A percentile compares a stretch with the other conserved stretches of the same genome.
Conservation (phyloP, 2,329 filamentous ascomycete genomes). For the Pestalotiopsis sp. region DNA sequence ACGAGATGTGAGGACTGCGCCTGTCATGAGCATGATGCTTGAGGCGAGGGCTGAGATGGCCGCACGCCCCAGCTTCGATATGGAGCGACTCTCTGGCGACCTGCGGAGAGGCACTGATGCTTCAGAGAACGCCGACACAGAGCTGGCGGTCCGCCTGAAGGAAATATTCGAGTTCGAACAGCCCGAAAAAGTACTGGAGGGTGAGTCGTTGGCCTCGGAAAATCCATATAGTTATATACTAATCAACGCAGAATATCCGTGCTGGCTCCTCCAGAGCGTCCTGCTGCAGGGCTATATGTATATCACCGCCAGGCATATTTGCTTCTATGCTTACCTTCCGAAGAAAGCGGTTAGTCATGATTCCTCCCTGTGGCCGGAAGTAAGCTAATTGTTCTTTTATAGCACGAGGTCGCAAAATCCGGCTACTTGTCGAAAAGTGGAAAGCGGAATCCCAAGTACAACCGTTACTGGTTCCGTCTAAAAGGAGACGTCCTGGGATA, state of each 20-base stretch:
- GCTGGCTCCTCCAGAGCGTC: conserved; percentile 90
- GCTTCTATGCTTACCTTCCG: conserved; percentile 96
- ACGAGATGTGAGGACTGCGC: conserved; percentile 54
- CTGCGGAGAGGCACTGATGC: conserved; percentile 31
- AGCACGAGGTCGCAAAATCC: conserved; percentile 78
- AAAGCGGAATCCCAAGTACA: conserved; percentile 83
- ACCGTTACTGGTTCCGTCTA: conserved; percentile 89
- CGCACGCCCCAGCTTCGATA: conserved; percentile 58
- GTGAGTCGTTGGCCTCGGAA: conserved; percentile 36
- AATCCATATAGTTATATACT: not conserved
- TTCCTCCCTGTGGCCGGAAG: not conserved
- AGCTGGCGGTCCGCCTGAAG: conserved; percentile 71
- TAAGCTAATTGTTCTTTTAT: conserved; percentile 11
- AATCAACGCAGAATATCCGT: conserved; percentile 73
- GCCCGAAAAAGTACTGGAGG: conserved; percentile 81
- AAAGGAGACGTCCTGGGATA: conserved; percentile 93
- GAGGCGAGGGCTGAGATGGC: conserved; percentile 69
- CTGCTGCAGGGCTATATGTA: conserved; percentile 95
- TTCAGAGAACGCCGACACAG: conserved; percentile 49
- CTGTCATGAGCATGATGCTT: conserved; percentile 77
- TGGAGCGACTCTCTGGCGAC: conserved; percentile 47
- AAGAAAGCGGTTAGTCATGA: conserved; percentile 73
- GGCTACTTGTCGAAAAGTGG: conserved; percentile 89
- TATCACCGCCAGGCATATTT: conserved; percentile 89
- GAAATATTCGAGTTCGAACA: conserved; percentile 84